A percentile compares a stretch with the other conserved stretches of the same genome.
These are phyloP conservation scores for Periconia digitata DNA, from an alignment of 2,329 filamentous ascomycete species.

Conservation along the genomic window DNA sequence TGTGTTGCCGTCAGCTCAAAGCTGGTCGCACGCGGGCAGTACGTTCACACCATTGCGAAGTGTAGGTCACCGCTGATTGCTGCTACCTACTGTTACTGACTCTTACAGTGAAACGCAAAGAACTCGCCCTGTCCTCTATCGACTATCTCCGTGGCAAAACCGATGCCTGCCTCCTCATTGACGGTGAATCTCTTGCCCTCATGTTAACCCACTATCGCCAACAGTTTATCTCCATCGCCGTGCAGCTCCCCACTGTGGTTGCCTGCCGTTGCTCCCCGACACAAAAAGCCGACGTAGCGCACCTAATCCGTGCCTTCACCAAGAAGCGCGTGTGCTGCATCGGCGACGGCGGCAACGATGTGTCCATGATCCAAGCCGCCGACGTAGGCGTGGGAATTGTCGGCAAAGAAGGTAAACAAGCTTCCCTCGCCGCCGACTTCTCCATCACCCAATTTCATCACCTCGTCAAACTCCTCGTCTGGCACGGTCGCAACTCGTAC, in stretches of 20 bases:
- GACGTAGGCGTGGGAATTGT: conserved; percentile 98
- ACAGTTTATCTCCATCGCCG: conserved; percentile 86
- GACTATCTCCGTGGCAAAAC: conserved; percentile 84
- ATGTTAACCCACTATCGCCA: conserved; percentile 80
- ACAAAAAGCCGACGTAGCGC: conserved; percentile 93
- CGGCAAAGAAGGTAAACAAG: conserved; percentile 94
- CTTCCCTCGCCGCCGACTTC: conserved; percentile 93
- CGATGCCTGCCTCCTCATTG: conserved; percentile 87
- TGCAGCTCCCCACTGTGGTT: conserved; percentile 86
- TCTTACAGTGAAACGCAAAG: conserved; percentile 68
- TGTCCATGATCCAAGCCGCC: conserved; percentile 98
- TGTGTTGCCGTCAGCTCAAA: conserved; percentile 96
- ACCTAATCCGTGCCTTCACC: conserved; percentile 85
- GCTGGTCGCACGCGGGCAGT: conserved; percentile 88
- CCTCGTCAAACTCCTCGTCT: conserved; percentile 93
- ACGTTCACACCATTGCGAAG: conserved; percentile 90
- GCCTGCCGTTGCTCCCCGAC: conserved; percentile 96
- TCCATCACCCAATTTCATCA: conserved; percentile 95
- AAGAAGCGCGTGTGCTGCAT: conserved; percentile 97
- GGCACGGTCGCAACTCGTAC: conserved; percentile 97
- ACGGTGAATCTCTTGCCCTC: conserved; percentile 84
- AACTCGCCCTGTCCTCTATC: conserved; percentile 82
- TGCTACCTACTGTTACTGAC: conserved; percentile 6
- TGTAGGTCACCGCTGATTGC: conserved; percentile 32
- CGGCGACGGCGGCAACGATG: conserved; percentile 96